Conservation (phyloP, 805 yeast species). For the Sugiyamaella qingdaonensis region DNA sequence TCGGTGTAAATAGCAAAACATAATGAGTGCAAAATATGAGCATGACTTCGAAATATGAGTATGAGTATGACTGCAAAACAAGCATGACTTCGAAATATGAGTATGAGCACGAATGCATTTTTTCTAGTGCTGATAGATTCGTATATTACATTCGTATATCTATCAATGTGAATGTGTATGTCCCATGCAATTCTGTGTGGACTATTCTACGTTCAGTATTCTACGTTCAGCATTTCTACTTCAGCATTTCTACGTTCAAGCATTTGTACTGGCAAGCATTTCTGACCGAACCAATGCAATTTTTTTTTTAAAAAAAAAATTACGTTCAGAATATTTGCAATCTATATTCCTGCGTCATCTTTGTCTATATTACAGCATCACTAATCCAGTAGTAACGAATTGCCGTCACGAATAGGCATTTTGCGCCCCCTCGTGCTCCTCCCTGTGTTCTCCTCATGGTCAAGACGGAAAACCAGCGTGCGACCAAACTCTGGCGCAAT, state of each 20-base stretch:
- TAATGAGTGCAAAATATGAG: not conserved
- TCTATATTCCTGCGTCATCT: not conserved
- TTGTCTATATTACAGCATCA: not conserved
- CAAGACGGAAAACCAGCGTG: conserved; percentile 51
- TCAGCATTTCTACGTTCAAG: too few relatives aligned
- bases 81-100: not conserved
- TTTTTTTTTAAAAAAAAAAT: too few relatives aligned
- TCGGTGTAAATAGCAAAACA: not conserved
- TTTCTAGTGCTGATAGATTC: too few relatives aligned
- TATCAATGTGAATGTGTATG: too few relatives aligned
- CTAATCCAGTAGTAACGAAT: conserved; percentile 30
- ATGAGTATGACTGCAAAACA: not conserved
- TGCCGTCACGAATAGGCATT: conserved; percentile 31
- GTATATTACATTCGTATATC: too few relatives aligned
- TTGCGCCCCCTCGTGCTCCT: conserved; percentile 5
- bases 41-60: not conserved
- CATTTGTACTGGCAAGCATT: too few relatives aligned
- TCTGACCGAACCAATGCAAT: too few relatives aligned
- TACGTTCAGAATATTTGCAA: not conserved
- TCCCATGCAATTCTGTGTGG: too few relatives aligned
- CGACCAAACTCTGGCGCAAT: conserved; percentile 73
- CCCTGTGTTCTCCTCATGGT: conserved; percentile 9
- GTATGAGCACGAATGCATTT: not conserved
- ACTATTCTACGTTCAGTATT: too few relatives aligned
- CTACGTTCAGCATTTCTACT: too few relatives aligned